These are phyloP conservation scores for Ampelocalamus luodianensis DNA, from an alignment of 176 grass and related monocot species.

Conservation along the genomic window DNA sequence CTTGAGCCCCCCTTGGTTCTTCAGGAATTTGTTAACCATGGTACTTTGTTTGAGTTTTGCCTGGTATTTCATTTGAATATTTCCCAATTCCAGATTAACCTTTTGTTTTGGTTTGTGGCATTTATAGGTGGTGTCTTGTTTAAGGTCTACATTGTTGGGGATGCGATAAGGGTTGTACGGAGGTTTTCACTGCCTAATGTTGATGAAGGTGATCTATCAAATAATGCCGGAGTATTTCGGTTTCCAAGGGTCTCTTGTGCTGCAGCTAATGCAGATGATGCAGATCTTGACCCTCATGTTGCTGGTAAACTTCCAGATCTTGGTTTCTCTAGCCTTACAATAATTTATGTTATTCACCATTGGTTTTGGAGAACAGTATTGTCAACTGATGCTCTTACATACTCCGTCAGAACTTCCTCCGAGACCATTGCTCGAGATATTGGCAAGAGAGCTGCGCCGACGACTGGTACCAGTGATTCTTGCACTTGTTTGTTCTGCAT, in stretches of 20 bases:
- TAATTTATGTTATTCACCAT: neutral
- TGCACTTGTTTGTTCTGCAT: neutral
- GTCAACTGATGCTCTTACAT: slow-evolving; percentile 34
- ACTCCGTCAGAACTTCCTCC: slow-evolving; percentile 74
- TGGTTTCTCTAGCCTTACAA: neutral
- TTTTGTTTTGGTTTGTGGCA: slow-evolving; percentile 22
- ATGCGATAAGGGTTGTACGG: slow-evolving; percentile 79
- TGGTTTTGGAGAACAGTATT: slow-evolving; percentile 15
- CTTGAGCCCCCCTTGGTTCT: slow-evolving; percentile 90
- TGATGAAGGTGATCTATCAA: slow-evolving; percentile 61
- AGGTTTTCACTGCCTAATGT: slow-evolving; percentile 95
- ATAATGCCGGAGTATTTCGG: slow-evolving; percentile 69
- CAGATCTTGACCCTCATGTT: slow-evolving; percentile 80
- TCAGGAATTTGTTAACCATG: slow-evolving; percentile 97
- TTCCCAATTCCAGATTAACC: slow-evolving; percentile 18
- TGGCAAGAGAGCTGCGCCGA: slow-evolving; percentile 73
- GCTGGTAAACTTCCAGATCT: slow-evolving; percentile 63
- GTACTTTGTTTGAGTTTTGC: slow-evolving; percentile 42
- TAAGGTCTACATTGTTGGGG: slow-evolving; percentile 98
- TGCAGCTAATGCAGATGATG: slow-evolving; percentile 82
- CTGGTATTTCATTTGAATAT: neutral
- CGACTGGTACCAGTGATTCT: slow-evolving; percentile 61
- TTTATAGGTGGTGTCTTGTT: slow-evolving; percentile 86
- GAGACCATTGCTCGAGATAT: slow-evolving; percentile 73
- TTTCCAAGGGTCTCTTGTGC: slow-evolving; percentile 97